Evolutionary conservation across 805 yeast genomes (phyloP).

Genomic region (Hanseniaspora meyeri): DNA sequence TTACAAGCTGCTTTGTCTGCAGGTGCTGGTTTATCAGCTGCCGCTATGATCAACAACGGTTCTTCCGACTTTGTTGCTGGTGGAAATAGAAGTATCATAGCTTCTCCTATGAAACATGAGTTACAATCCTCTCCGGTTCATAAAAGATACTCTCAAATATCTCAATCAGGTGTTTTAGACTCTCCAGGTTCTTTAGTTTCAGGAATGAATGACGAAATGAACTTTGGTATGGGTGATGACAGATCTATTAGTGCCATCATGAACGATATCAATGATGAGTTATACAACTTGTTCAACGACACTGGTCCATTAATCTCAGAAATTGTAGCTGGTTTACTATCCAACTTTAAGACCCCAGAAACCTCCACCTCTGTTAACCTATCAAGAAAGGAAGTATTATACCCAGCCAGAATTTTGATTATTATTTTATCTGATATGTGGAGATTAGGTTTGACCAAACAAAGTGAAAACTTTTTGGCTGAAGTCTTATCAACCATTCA

Average conservation of each 20-base stretch:
- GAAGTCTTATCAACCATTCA: conserved; percentile 81
- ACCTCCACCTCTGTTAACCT: conserved; percentile 74
- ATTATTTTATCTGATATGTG: conserved; percentile 93
- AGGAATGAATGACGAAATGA: conserved; percentile 1
- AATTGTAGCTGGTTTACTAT: conserved; percentile 73
- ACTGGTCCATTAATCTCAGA: conserved; percentile 65
- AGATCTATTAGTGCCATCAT: conserved; percentile 34
- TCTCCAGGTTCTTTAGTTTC: conserved; percentile 7
- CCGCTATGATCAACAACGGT: conserved; percentile 26
- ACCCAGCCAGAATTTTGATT: conserved; percentile 91
- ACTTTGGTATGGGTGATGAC: conserved; percentile 30
- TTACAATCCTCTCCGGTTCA: conserved; percentile 9
- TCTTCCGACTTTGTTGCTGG: conserved; percentile 22
- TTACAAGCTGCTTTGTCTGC: conserved; percentile 28
- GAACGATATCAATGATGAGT: conserved; percentile 63
- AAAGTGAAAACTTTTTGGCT: conserved; percentile 81
- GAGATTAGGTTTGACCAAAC: conserved; percentile 87
- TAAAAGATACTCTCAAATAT: conserved; percentile 15
- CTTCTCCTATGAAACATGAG: conserved; percentile 14
- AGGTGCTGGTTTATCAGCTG: conserved; percentile 21
- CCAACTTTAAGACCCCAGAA: conserved; percentile 73
- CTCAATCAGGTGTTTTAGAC: conserved; percentile 19
- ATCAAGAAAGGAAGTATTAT: conserved; percentile 78
- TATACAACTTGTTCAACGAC: conserved; percentile 58
- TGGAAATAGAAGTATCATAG: conserved; percentile 16